Evolutionary conservation across 495 filamentous ascomycete species (phyloP).

Genomic region (Tricharina praecox): DNA sequence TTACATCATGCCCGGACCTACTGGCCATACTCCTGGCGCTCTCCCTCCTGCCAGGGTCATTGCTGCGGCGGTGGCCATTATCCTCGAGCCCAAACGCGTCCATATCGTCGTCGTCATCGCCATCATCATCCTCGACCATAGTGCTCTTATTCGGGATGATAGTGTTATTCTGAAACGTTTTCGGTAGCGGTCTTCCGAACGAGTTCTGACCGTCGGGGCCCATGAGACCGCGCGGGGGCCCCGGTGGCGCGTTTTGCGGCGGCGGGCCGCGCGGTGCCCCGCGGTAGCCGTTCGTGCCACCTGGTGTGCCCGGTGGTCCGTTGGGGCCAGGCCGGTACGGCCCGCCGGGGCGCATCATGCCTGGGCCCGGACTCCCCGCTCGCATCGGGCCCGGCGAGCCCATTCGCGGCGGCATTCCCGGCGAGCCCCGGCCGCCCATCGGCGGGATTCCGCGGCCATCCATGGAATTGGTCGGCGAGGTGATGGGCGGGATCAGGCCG

Average conservation of each 20-base stretch:
- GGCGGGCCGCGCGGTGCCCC: conserved; percentile 27
- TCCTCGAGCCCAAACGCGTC: conserved; percentile 46
- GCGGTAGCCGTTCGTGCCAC: conserved; percentile 15
- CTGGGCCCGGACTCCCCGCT: conserved; percentile 20
- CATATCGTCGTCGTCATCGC: conserved; percentile 41
- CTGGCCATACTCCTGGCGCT: conserved; percentile 23
- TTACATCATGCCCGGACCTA: conserved; percentile 13
- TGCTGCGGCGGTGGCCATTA: conserved; percentile 42
- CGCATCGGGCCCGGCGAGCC: conserved; percentile 11
- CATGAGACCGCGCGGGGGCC: conserved; percentile 32
- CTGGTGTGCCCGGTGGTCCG: conserved; percentile 15
- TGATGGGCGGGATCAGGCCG: conserved; percentile 25
- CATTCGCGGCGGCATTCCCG: conserved; percentile 17
- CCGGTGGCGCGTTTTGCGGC: conserved; percentile 26
- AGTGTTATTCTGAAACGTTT: conserved; percentile 86
- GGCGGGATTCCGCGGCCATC: conserved; percentile 14
- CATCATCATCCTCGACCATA: conserved; percentile 90
- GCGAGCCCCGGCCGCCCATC: conserved; percentile 12
- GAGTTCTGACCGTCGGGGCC: conserved; percentile 26
- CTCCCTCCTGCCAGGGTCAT: conserved; percentile 30
- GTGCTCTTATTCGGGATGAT: conserved; percentile 96
- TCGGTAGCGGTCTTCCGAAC: conserved; percentile 53
- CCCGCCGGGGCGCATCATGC: conserved; percentile 12
- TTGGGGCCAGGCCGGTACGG: conserved; percentile 6
- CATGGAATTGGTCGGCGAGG: conserved; percentile 41